phyloP scores from a whole-genome alignment of 768 basidiomycete genomes.

The Infundibulicybe gibba region DNA sequence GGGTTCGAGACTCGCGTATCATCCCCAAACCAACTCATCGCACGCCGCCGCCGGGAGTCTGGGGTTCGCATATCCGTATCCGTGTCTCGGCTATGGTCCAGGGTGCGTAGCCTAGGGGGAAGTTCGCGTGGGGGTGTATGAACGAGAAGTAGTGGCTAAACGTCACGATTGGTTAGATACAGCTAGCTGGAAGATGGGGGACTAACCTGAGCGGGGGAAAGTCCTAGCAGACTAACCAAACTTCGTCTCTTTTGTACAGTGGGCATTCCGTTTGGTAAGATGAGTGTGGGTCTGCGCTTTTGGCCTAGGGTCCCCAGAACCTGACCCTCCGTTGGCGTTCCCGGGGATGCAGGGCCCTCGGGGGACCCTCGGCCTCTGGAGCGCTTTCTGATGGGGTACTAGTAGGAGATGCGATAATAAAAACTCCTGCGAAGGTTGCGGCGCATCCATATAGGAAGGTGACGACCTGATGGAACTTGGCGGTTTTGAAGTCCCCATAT shows the following conservation, averaged over 20 bases:
- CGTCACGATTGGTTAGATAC: slow-evolving; percentile 2
- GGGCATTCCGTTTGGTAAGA: slow-evolving; percentile 46
- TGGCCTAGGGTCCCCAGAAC: slow-evolving; percentile 32
- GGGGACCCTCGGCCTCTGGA: slow-evolving; percentile 20
- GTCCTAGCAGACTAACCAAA: slow-evolving; percentile 57
- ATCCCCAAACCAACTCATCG: slow-evolving; percentile 39
- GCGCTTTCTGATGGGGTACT: slow-evolving; percentile 21
- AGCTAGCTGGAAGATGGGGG: neutral
- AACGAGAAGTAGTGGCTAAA: slow-evolving; percentile 60
- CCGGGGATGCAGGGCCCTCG: slow-evolving; percentile 10
- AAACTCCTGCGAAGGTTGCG: slow-evolving; percentile 89
- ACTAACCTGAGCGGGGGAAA: slow-evolving; percentile 72
- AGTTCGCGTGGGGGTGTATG: slow-evolving; percentile 61
- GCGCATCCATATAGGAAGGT: slow-evolving; percentile 86
- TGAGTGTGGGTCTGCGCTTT: slow-evolving; percentile 40
- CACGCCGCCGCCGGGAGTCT: slow-evolving; percentile 30
- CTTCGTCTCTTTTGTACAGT: slow-evolving; percentile 50
- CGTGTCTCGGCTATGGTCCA: slow-evolving; percentile 23
- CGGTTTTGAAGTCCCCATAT: slow-evolving; percentile 88
- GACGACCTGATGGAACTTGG: slow-evolving; percentile 76
- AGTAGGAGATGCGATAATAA: slow-evolving; percentile 70
- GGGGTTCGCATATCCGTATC: slow-evolving; percentile 28
- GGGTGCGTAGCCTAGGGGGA: slow-evolving; percentile 16
- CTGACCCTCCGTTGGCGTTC: slow-evolving; percentile 15
- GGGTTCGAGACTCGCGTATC: slow-evolving; percentile 19